phyloP scores from a whole-genome alignment of 768 basidiomycete species.

The Boletus fagicola region DNA sequence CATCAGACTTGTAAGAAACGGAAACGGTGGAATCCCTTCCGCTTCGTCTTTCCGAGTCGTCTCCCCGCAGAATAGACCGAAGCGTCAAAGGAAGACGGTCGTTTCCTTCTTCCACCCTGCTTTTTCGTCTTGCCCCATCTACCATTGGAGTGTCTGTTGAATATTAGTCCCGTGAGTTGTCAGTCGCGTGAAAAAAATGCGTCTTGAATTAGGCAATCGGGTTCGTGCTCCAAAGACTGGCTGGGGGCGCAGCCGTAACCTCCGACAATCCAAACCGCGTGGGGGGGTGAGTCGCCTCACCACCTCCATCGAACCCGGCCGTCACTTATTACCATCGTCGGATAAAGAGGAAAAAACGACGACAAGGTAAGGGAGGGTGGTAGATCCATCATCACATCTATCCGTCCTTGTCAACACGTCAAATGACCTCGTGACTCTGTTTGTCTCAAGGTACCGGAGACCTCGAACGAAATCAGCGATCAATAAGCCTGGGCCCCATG shows the following conservation, averaged over 20 bases:
- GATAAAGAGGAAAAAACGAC: too few species aligned
- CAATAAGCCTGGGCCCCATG: constrained; percentile 8
- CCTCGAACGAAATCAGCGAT: constrained; percentile 8
- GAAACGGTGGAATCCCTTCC: not conserved
- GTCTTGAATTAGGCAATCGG: constrained; percentile 3
- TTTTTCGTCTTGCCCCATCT: too few species aligned
- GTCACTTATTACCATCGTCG: too few species aligned
- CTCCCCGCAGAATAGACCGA: too few species aligned
- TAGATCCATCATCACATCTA: too few species aligned
- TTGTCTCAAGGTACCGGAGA: constrained; percentile 9
- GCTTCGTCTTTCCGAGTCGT: too few species aligned
- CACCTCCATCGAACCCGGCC: too few species aligned
- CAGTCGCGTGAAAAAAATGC: constrained; percentile 10
- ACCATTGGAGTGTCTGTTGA: too few species aligned
- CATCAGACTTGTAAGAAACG: not conserved
- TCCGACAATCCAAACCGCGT: not conserved
- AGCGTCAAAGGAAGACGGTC: too few species aligned
- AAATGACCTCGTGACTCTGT: constrained; percentile 8
- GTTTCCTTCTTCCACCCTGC: too few species aligned
- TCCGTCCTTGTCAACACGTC: not conserved
- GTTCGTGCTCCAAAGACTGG: not conserved
- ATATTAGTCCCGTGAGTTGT: not conserved
- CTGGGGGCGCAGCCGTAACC: not conserved
- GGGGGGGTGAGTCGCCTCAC: too few species aligned
- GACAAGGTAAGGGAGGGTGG: too few species aligned